Evolutionary conservation across 116 monocot species (phyloP), one percentile per base, ranked within the genome.

Genomic region (Posidonia oceanica): DNA sequence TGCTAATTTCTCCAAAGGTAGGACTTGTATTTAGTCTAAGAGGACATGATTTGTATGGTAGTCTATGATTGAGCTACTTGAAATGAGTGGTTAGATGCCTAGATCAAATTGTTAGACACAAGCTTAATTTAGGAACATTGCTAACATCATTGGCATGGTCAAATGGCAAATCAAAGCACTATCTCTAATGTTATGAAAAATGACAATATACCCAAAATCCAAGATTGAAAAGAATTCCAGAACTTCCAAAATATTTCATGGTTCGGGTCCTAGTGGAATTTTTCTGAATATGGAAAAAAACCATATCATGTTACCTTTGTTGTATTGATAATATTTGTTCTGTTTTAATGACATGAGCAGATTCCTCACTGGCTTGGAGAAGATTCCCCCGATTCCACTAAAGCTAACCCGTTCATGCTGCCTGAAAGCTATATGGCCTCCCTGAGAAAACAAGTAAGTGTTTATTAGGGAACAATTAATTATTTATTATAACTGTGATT

Each of bases 301-400:
- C 1, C 7, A 60, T 21, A 60, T 60, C 60, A 60, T 10, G 1
- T 66, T 8, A 2, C 20, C 5, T 66, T 11, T 42, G 39, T 39
- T 11, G 17, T 39, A 10, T 15, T 41, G 39, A 5, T 3, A 44
- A 48, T 21, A 42, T 40, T 10, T 66, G 20, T 63, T 63, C 42
- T 56, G 53, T 57, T 57, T 71, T 71, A 5, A 23, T 79, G 38
- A 5, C 71, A 44, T 15, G 2, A 83, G 79, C 85, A 94, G 94
- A 90, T 94, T 83, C 94, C 94, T 57, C 78, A 74, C 59, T 87
- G 78, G 79, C 76, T 83, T 78, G 78, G 56, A 64, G 64, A 67
- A 51, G 77, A 76, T 69, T 69, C 80, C 11, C 36, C 66, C 61
- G 66, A 80, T 36, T 20, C 80, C 12, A 90, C 85, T 42, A 82